Conservation (phyloP, 768 basidiomycete genomes). For the Mycena alexandri region DNA sequence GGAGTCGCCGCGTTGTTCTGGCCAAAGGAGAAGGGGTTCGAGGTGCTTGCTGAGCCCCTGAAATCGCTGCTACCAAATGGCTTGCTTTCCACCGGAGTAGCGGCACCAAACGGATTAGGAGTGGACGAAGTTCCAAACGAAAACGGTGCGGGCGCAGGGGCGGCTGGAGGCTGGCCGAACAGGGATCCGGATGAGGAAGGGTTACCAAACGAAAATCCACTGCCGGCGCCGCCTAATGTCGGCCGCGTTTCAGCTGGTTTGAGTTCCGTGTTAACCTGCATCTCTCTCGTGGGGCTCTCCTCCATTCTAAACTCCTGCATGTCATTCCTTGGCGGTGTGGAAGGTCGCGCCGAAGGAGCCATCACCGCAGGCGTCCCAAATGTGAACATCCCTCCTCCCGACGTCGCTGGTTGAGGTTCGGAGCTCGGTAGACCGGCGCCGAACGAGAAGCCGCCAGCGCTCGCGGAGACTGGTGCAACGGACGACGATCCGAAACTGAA, state of each 20-base stretch:
- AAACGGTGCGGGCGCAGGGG: conserved; percentile 51
- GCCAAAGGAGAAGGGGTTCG: conserved; percentile 61
- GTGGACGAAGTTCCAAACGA: conserved; percentile 53
- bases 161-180: conserved; percentile 50
- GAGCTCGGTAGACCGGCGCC: conserved; percentile 52
- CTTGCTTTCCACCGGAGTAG: conserved; percentile 60
- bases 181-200: conserved; percentile 48
- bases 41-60: conserved; percentile 54
- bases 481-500: conserved; percentile 53
- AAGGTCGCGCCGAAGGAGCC: conserved; percentile 58
- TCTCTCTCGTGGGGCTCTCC: conserved; percentile 80
- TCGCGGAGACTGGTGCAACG: conserved; percentile 39
- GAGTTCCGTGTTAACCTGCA: conserved; percentile 58
- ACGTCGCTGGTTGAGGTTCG: conserved; percentile 56
- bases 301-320: conserved; percentile 85
- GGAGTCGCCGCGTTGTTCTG: conserved; percentile 52
- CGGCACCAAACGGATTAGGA: conserved; percentile 65
- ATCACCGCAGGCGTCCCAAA: conserved; percentile 59
- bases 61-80: conserved; percentile 59
- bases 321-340: conserved; percentile 73
- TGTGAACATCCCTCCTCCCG: conserved; percentile 60
- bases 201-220: conserved; percentile 62
- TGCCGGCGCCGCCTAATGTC: conserved; percentile 44
- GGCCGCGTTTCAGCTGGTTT: conserved; percentile 54
- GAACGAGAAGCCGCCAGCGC: conserved; percentile 59